Percentiles rank a stretch among this genome's conserved stretches.
phyloP scores from a whole-genome alignment of 306 rosid genomes.

The Fragaria vesca region DNA sequence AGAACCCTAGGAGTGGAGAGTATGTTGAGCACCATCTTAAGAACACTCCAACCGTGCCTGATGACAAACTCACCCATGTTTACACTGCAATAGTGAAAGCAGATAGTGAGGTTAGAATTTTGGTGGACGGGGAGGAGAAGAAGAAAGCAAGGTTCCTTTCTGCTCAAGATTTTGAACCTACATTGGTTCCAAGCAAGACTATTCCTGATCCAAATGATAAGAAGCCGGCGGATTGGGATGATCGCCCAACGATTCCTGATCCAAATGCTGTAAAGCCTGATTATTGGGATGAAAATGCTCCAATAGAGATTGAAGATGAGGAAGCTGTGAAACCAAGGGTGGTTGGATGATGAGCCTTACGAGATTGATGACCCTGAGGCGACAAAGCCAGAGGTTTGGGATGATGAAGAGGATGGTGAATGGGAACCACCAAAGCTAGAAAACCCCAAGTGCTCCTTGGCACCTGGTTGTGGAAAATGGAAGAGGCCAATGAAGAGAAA shows the following conservation, averaged over 20 bases:
- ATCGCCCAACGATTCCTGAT: slow-evolving; percentile 76
- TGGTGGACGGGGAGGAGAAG: slow-evolving; percentile 55
- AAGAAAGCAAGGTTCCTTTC: slow-evolving; percentile 47
- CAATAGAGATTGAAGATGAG: slow-evolving; percentile 77
- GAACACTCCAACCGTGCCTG: slow-evolving; percentile 79
- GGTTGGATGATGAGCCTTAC: slow-evolving; percentile 95
- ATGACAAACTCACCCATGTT: slow-evolving; percentile 82
- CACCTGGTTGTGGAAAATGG: slow-evolving; percentile 93
- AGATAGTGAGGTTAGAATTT: slow-evolving; percentile 35
- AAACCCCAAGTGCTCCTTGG: slow-evolving; percentile 74
- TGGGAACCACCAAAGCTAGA: slow-evolving; percentile 79
- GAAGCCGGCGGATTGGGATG: slow-evolving; percentile 97
- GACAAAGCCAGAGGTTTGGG: slow-evolving; percentile 85
- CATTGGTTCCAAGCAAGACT: slow-evolving; percentile 72
- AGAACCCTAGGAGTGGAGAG: slow-evolving; percentile 82
- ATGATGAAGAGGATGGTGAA: slow-evolving; percentile 93
- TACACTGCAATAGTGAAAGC: slow-evolving; percentile 78
- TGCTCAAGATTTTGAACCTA: slow-evolving; percentile 80
- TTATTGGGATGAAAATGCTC: slow-evolving; percentile 98
- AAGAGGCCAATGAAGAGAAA: slow-evolving; percentile 83
- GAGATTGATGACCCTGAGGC: slow-evolving; percentile 91
- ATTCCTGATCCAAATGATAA: slow-evolving; percentile 86
- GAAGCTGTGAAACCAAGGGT: slow-evolving; percentile 91
- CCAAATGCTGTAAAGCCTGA: slow-evolving; percentile 83
- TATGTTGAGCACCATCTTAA: slow-evolving; percentile 88